These are phyloP conservation scores for Tritrichomonas musculus DNA, from an alignment of 208 protist species.

Conservation along the genomic window DNA sequence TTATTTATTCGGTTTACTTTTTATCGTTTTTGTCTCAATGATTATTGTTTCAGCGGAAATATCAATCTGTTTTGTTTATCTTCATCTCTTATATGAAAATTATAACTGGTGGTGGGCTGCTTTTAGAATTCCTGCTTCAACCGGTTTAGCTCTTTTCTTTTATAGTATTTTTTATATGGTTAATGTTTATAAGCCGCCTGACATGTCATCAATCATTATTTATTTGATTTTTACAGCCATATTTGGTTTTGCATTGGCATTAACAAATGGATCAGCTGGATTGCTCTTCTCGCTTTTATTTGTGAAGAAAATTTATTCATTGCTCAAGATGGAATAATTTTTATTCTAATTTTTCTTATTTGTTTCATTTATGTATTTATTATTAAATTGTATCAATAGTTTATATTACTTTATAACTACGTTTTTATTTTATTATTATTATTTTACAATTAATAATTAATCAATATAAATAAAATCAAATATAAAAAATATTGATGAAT, in stretches of 20 bases:
- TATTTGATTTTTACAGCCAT: background rate
- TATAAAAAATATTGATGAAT: too few species aligned
- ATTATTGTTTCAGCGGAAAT: background rate
- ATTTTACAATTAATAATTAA: too few species aligned
- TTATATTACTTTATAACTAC: too few species aligned
- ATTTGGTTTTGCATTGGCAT: background rate
- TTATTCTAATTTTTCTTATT: background rate
- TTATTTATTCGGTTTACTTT: background rate
- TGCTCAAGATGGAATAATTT: conserved; percentile 12
- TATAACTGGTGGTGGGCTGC: background rate
- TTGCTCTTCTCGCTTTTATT: background rate
- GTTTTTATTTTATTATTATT: too few species aligned
- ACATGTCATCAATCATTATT: background rate
- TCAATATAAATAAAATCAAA: too few species aligned
- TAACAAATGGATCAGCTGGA: background rate
- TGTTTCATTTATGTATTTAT: too few species aligned
- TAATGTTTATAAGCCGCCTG: background rate
- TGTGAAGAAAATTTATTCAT: background rate
- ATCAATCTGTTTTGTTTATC: background rate
- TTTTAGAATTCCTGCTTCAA: background rate
- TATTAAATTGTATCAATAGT: too few species aligned
- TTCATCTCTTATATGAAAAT: background rate
- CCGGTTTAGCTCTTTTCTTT: background rate
- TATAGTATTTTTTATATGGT: background rate
- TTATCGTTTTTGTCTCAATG: background rate